Conservation (phyloP, 768 basidiomycete species). For the Tremella yokohamensis region DNA sequence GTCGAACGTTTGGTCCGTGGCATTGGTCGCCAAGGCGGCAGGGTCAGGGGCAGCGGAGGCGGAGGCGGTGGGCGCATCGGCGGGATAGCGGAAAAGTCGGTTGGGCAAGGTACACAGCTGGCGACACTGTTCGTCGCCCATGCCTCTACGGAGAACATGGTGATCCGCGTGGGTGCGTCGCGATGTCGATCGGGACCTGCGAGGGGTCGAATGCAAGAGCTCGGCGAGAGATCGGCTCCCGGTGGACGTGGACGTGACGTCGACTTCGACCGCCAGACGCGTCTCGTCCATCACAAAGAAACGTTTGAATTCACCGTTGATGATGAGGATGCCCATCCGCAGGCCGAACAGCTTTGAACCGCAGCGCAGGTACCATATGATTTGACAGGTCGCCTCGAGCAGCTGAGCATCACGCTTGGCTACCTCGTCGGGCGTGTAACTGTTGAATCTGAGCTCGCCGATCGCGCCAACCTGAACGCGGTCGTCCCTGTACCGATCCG, state of each 20-base stretch:
- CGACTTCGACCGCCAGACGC: neutral
- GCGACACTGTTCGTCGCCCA: neutral
- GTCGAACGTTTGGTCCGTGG: neutral
- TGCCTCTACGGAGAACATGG: neutral
- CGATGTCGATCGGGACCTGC: neutral
- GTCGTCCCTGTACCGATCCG: too few relatives aligned
- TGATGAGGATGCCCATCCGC: slow-evolving; percentile 1
- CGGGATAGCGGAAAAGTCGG: neutral
- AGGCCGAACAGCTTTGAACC: neutral
- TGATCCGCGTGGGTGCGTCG: neutral
- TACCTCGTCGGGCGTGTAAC: neutral
- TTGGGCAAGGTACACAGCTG: slow-evolving; percentile 2
- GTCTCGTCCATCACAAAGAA: slow-evolving; percentile 1
- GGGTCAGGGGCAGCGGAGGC: too few relatives aligned
- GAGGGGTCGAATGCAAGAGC: neutral
- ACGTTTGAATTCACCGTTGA: slow-evolving; percentile 1
- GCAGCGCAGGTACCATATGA: neutral
- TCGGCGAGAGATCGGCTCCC: neutral
- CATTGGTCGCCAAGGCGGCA: neutral
- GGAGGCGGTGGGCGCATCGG: too few relatives aligned
- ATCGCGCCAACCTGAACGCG: neutral
- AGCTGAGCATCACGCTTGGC: neutral
- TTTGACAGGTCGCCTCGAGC: neutral
- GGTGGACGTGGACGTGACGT: neutral
- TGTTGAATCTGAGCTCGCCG: slow-evolving; percentile 2